Conservation (phyloP, 345 rosid species). For the Ricinus communis region DNA sequence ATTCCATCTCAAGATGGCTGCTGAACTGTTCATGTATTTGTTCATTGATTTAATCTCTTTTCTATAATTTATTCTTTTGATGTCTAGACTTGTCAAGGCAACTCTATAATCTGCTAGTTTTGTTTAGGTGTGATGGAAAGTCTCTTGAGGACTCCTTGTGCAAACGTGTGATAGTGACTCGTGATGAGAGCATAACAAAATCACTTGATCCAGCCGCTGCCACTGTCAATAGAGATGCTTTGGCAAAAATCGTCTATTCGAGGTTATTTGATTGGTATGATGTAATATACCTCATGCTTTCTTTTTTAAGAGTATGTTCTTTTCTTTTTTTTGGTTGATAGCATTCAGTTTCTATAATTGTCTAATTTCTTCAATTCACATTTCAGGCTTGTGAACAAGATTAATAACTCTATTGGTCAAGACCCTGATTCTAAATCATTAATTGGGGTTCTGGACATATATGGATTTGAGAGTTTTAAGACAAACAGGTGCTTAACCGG, state of each 20-base stretch:
- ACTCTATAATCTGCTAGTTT: conserved; percentile 20
- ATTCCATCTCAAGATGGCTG: conserved; percentile 77
- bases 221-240: conserved; percentile 79
- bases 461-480: conserved; percentile 99
- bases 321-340: background rate
- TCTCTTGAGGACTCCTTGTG: conserved; percentile 94
- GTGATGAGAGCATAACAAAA: conserved; percentile 95
- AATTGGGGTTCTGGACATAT: conserved; percentile 97
- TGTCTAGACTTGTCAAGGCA: conserved; percentile 11
- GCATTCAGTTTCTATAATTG: background rate
- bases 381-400: conserved; percentile 88
- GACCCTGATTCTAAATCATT: conserved; percentile 82
- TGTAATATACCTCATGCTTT: conserved; percentile 6
- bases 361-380: background rate
- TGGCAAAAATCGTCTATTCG: conserved; percentile 90
- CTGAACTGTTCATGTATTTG: conserved; percentile 80
- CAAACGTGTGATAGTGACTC: conserved; percentile 91
- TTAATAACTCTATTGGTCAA: conserved; percentile 91
- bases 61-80: conserved; percentile 9
- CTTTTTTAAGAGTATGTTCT: background rate
- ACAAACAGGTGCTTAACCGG: conserved; percentile 97
- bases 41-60: conserved; percentile 5
- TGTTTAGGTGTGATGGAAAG: conserved; percentile 81
- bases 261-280: conserved; percentile 92
- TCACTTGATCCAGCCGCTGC: conserved; percentile 91